phyloP scores from a whole-genome alignment of 2,329 filamentous ascomycete species.

The Paraphaeosphaeria sporulosa region DNA sequence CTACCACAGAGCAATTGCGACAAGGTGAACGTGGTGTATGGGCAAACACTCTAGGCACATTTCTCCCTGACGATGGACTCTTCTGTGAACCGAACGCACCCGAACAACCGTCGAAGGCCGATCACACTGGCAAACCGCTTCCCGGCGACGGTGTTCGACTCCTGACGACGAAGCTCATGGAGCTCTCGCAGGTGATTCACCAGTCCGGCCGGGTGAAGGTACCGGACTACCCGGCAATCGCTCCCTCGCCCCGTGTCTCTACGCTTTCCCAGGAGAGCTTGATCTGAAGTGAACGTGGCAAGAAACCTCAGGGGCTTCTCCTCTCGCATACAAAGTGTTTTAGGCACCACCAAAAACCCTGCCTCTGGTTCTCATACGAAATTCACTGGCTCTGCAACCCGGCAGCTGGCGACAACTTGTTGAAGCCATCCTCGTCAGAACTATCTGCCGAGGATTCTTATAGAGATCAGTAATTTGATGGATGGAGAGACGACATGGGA shows the following conservation, averaged over 20 bases:
- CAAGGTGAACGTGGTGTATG: constrained; percentile 32
- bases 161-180: constrained; percentile 33
- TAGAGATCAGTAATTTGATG: background rate
- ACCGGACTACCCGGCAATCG: background rate
- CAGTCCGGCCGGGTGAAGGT: background rate
- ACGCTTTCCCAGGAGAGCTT: background rate
- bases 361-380: no score
- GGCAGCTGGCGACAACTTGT: no score
- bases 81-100: constrained; percentile 15
- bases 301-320: background rate
- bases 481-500: background rate
- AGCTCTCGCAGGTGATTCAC: constrained; percentile 36
- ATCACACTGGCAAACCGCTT: constrained; percentile 2
- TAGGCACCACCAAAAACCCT: no score
- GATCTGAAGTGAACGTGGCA: background rate
- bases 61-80: constrained; percentile 39
- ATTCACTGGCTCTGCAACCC: no score
- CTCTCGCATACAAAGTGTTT: no score
- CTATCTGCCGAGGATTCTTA: no score
- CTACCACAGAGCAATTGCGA: constrained; percentile 34
- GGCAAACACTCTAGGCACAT: constrained; percentile 30
- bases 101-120: background rate
- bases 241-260: background rate
- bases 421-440: no score
- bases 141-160: constrained; percentile 31